phyloP scores from a whole-genome alignment of 805 yeast genomes.

The Hyphopichia homilentoma region DNA sequence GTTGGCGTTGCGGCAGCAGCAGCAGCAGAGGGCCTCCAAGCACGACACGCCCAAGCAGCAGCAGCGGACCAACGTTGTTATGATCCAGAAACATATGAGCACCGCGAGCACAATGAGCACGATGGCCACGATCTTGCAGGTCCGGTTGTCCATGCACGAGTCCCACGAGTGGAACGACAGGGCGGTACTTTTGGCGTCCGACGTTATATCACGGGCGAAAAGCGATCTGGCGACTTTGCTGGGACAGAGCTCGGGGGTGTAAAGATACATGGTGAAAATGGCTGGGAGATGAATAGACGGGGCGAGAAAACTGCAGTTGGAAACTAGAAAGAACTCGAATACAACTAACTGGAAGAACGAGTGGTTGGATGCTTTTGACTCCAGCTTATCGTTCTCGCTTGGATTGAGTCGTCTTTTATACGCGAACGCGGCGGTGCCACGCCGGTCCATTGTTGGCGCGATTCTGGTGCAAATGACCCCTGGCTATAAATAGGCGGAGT shows the following conservation, averaged over 20 bases:
- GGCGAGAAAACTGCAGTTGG: no score
- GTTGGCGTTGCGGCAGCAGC: slow-evolving; percentile 37
- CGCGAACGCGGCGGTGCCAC: no score
- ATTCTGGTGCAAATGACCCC: no score
- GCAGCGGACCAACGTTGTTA: slow-evolving; percentile 54
- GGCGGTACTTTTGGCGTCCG: slow-evolving; percentile 29
- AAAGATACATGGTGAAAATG: slow-evolving; percentile 1
- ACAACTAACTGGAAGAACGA: no score
- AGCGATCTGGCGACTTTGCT: neutral
- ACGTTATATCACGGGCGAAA: slow-evolving; percentile 4
- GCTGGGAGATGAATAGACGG: no score
- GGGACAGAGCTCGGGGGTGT: slow-evolving; percentile 1
- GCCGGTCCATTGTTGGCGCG: no score
- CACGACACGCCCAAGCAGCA: slow-evolving; percentile 49
- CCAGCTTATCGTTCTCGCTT: no score
- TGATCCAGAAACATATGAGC: slow-evolving; percentile 52
- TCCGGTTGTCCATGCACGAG: slow-evolving; percentile 72
- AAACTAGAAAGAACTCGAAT: no score
- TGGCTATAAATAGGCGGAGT: no score
- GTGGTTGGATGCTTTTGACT: no score
- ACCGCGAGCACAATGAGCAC: slow-evolving; percentile 63
- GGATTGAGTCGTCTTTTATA: no score
- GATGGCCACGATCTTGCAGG: slow-evolving; percentile 74
- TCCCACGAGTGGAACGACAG: slow-evolving; percentile 67
- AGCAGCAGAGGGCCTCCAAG: slow-evolving; percentile 45